Percentiles rank a stretch among this genome's conserved stretches.
Evolutionary conservation across 306 rosid genomes (phyloP).

Genomic region (Cucurbita moschata): DNA sequence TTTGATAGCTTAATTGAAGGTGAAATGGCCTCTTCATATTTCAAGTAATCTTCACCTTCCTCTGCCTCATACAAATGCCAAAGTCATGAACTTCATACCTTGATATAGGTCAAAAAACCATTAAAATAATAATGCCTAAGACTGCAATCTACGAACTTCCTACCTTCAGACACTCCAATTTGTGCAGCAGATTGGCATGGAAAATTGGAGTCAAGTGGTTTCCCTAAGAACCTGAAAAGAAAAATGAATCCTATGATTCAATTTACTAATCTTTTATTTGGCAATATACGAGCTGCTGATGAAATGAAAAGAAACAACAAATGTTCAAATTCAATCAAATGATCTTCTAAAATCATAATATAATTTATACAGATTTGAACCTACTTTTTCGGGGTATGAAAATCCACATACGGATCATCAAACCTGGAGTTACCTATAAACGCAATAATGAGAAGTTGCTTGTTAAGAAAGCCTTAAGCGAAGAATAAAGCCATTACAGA

Average conservation of each 20-base stretch:
- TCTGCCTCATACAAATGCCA: conserved; percentile 8
- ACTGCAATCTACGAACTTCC: conserved; percentile 18
- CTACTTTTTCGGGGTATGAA: conserved; percentile 28
- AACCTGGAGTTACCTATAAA: conserved; percentile 15
- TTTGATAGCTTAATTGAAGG: conserved; percentile 25
- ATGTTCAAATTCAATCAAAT: not conserved
- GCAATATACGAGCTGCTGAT: not conserved
- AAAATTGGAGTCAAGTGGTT: conserved; percentile 12
- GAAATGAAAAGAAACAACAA: not conserved
- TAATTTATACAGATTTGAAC: conserved; percentile 12
- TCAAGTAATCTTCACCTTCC: conserved; percentile 16
- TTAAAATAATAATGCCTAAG: conserved; percentile 5
- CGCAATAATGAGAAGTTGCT: not conserved
- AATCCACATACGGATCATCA: conserved; percentile 18
- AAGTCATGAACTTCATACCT: not conserved
- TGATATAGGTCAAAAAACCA: not conserved
- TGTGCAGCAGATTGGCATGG: conserved; percentile 12
- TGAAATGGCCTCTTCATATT: conserved; percentile 21
- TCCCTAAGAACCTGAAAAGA: conserved; percentile 10
- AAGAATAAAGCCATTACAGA: not conserved
- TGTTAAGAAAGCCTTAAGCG: not conserved
- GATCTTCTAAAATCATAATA: not conserved
- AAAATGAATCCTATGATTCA: not conserved
- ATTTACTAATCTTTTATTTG: not conserved
- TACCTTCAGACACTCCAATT: conserved; percentile 10